Evolutionary conservation across 345 rosid genomes (phyloP), one percentile per base, ranked within the genome.

Genomic region (Stellera chamaejasme): DNA sequence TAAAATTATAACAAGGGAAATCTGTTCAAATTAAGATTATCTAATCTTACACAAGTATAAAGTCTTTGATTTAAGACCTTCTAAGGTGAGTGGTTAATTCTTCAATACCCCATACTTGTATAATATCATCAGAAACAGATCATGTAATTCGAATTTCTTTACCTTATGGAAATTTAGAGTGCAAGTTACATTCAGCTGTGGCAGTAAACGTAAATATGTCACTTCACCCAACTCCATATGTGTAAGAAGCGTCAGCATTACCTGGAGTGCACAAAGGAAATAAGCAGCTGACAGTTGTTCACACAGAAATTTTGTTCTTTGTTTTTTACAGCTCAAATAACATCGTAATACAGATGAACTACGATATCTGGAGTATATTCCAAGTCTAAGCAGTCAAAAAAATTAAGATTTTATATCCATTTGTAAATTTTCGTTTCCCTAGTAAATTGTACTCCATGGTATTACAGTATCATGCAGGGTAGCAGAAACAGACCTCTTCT

Each of bases 141-240:
- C 45, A 14, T 46, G 55, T 27, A 23, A 54, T 46, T 46, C 32
- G 44, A 48, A 50, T 13, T 48, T 52, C 48, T 75, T 45, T 61
- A 89, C 99, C 97, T 89, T 90, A 67, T 88, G 87, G 82, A 93
- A 93, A 78, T 77, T 84, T 74, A 93, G 55, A 64, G 82, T 74
- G 76, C 97, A 89, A 55, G 91, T 82, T 48, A 75, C 78, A 63
- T 81, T 84, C 56, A 75, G 65, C 55, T 78, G 89, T 10, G 97
- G 94, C 71, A 89, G 76, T 70, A 89, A 71, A 32, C 67, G 86
- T 71, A 93, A 66, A 75, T 87, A 84, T 58, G 82, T 77, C 46
- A 77, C 80, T 68, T 84, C 91, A 48, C 97, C 99, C 78, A 87
- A 70, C 75, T 93, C 99, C 86, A 93, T 65, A 63, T 78, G 93